These are phyloP conservation scores for Phytophthora litchii DNA, from an alignment of 352 stramenopile species.

Conservation along the genomic window DNA sequence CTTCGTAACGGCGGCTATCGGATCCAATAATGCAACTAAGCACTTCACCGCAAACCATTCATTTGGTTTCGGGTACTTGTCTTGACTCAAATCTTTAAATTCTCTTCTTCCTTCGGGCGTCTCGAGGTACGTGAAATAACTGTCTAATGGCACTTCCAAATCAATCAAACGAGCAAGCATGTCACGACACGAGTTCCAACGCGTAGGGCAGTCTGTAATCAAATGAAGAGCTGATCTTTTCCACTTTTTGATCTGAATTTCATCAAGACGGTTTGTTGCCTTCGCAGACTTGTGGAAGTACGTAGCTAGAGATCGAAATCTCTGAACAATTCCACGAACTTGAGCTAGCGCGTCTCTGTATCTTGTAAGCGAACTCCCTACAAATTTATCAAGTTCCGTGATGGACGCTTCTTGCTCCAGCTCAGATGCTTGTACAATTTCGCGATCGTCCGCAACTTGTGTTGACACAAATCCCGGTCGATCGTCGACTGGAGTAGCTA, in stretches of 20 bases:
- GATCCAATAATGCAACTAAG: conserved; percentile 5
- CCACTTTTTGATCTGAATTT: conserved; percentile 1
- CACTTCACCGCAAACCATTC: conserved; percentile 14
- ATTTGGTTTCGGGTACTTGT: neutral
- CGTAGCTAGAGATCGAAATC: neutral
- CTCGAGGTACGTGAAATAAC: conserved; percentile 4
- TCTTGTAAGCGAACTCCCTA: no score
- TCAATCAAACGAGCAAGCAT: conserved; percentile 15
- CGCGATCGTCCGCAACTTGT: no score
- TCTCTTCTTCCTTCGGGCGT: conserved; percentile 2
- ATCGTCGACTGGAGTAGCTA: neutral
- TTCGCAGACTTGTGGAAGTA: neutral
- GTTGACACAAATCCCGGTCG: no score
- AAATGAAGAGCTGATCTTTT: neutral
- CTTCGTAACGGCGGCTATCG: conserved; percentile 8
- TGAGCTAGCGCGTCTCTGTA: neutral
- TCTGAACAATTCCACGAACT: neutral
- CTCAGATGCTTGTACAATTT: no score
- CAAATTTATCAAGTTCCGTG: no score
- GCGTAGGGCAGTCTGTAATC: conserved; percentile 12
- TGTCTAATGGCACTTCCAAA: neutral
- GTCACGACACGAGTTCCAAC: conserved; percentile 16
- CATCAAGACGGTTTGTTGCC: conserved; percentile 1
- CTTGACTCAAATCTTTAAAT: conserved; percentile 2
- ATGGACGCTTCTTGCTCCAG: no score